phyloP scores from a whole-genome alignment of 169 alveolate genomes.

The Eimeria necatrix region DNA sequence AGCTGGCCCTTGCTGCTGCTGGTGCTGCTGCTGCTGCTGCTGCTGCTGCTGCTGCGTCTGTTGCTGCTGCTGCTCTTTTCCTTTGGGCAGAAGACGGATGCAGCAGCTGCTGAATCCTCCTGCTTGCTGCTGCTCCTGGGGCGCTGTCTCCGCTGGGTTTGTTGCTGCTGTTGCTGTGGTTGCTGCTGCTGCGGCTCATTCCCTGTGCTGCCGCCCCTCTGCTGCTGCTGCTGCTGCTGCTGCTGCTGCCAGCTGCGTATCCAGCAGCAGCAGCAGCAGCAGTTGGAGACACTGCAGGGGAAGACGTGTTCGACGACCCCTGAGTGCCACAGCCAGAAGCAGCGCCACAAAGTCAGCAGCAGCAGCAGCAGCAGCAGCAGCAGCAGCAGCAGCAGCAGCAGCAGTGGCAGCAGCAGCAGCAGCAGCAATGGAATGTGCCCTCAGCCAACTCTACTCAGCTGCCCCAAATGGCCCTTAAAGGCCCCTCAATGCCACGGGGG shows the following conservation, averaged over 20 bases:
- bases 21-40: slow-evolving; percentile 45
- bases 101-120: slow-evolving; percentile 5
- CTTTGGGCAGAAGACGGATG: slow-evolving; percentile 22
- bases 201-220: too few species aligned
- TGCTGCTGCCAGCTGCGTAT: slow-evolving; percentile 4
- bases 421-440: background rate
- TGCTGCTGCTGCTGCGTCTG: background rate
- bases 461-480: background rate
- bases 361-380: background rate
- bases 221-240: slow-evolving; percentile 52
- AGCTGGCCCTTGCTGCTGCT: background rate
- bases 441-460: background rate
- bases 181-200: too few species aligned
- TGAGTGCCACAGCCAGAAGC: too few species aligned
- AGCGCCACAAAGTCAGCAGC: too few species aligned
- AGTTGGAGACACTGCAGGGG: slow-evolving; percentile 30
- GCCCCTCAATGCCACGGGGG: too few species aligned
- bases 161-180: background rate
- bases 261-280: background rate
- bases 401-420: background rate
- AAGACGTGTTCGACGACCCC: too few species aligned
- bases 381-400: background rate
- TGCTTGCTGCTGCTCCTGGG: background rate
- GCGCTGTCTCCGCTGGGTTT: background rate
- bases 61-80: background rate